Conservation (phyloP, 192 early-diverging fungal genomes). For the Coemansia sp. region DNA sequence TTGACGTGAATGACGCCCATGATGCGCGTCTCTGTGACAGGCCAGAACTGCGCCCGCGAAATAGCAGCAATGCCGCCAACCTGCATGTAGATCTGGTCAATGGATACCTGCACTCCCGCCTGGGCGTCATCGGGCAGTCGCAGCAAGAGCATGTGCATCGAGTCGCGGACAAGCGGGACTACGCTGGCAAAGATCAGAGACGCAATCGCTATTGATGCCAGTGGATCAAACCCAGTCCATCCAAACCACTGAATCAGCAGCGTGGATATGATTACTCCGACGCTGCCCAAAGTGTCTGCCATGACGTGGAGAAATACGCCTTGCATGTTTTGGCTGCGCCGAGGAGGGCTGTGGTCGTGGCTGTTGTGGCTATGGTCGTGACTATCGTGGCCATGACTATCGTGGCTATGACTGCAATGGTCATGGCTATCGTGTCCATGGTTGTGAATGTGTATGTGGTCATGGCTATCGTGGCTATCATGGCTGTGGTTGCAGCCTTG, state of each 20-base stretch:
- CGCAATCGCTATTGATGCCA: constrained; percentile 92
- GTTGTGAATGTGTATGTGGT: constrained; percentile 15
- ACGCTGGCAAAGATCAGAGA: constrained; percentile 83
- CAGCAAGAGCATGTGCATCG: constrained; percentile 59
- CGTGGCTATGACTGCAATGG: constrained; percentile 48
- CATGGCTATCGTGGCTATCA: constrained; percentile 37
- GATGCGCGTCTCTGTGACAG: constrained; percentile 46
- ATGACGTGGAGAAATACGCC: constrained; percentile 95
- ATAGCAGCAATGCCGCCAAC: constrained; percentile 15
- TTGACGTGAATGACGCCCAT: constrained; percentile 36
- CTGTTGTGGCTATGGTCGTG: constrained; percentile 29
- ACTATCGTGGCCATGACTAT: constrained; percentile 57
- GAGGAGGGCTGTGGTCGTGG: constrained; percentile 56
- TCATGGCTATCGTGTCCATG: constrained; percentile 31
- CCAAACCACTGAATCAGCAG: constrained; percentile 86
- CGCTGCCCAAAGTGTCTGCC: constrained; percentile 93
- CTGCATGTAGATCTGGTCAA: constrained; percentile 18
- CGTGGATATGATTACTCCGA: constrained; percentile 95
- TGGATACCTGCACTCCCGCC: constrained; percentile 21
- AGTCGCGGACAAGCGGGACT: constrained; percentile 80
- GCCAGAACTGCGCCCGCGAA: constrained; percentile 49
- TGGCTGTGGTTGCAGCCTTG: constrained; percentile 67
- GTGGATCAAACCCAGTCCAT: constrained; percentile 95
- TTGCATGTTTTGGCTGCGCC: constrained; percentile 84
- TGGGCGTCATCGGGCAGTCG: constrained; percentile 48